Evolutionary conservation across 331 rosid genomes (phyloP).

Genomic region (Pyracantha coccinea): DNA sequence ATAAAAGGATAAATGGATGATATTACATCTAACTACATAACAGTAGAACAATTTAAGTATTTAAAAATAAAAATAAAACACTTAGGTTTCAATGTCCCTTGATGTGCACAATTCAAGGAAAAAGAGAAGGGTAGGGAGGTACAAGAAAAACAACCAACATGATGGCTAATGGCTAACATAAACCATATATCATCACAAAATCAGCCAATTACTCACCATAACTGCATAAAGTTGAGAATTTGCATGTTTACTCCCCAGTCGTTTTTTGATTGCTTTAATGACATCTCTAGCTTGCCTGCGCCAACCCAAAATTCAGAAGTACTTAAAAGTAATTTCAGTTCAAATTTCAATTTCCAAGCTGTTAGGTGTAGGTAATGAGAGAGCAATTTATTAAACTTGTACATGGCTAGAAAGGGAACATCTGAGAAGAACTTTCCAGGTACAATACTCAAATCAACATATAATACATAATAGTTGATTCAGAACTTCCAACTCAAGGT

Average conservation of each 20-base stretch:
- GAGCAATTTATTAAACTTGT: not conserved
- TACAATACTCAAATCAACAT: not conserved
- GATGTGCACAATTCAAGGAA: not conserved
- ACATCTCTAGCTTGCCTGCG: slow-evolving; percentile 79
- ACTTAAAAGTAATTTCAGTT: not conserved
- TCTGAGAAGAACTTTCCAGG: not conserved
- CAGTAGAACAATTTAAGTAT: slow-evolving; percentile 7
- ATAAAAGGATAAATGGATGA: slow-evolving; percentile 17
- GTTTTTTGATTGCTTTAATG: slow-evolving; percentile 79
- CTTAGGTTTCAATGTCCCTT: not conserved
- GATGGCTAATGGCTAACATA: not conserved
- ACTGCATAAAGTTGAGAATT: slow-evolving; percentile 77
- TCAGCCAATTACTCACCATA: slow-evolving; percentile 48
- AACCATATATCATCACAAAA: not conserved
- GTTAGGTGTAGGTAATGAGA: not conserved
- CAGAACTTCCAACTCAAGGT: not conserved
- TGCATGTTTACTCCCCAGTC: slow-evolving; percentile 63
- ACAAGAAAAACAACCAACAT: not conserved
- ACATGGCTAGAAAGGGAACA: not conserved
- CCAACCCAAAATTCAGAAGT: slow-evolving; percentile 1
- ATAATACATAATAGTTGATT: not conserved
- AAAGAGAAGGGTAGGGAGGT: not conserved
- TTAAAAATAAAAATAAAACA: no score
- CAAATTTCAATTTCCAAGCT: not conserved
- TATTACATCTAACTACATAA: slow-evolving; percentile 5